Base-by-base conservation (phyloP, 2,329 filamentous ascomycete species). In the Sporothrix pseudoabietina region DNA sequence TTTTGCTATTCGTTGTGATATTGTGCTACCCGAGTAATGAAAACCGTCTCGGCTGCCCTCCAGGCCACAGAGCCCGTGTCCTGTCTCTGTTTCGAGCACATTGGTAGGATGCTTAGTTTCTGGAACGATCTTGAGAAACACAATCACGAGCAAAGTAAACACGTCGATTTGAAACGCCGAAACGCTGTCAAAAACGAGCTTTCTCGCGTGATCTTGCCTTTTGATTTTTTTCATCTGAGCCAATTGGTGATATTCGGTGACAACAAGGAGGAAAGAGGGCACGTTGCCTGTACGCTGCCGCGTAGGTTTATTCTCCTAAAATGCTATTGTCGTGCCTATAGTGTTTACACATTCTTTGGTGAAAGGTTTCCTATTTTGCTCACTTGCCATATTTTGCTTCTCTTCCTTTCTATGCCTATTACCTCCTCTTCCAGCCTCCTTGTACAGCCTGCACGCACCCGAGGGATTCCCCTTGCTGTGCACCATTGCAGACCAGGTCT, bases 331-430 rank as follows among this genome's bases (percentile, higher is more conserved):
- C n/a, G 52, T 55, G 52, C 52, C 52, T 55, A n/a, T 12, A 26
- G 52, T 26, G 52, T 26, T 26, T 55, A 19, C 44, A 9, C 10
- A 9, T n/a, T 47, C 19, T 19, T 69, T 61, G 52, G 52, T 69
- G 66, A 41, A 69, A 69, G 49, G 66, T 69, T 57, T 39, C 49
- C 66, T 55, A 55, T 57, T 26, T 19, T 57, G 49, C 66, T 41
- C 66, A 55, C 55, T 59, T 59, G 30, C 19, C 55, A 32, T 59
- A 4, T 59, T 59, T 30, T 59, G 8, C 8, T 55, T 26, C 52
- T 55, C 52, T 55, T 26, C 52, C 10, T 26, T 26, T 55, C 8
- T 8, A 55, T 26, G 22, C n/a, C 16, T 2, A 26, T 26, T 26
- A 3, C 19, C 7, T 30, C 32, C 30, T 19, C 32, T 35, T 14